Conservation (phyloP, 176 grass and related monocot genomes). For the Rhynchospora breviuscula region DNA sequence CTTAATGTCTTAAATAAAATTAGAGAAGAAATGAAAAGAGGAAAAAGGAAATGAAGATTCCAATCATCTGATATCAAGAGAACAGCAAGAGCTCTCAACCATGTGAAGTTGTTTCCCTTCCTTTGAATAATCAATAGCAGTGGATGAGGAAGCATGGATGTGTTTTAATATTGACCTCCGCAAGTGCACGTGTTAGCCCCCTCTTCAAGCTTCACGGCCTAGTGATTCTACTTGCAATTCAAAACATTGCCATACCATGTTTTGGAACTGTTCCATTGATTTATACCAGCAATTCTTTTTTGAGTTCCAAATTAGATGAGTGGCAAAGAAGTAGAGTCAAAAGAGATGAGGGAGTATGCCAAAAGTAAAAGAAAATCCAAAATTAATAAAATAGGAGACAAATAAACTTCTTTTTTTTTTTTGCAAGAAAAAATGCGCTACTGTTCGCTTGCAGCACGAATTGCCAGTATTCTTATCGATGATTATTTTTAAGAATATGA, state of each 20-base stretch:
- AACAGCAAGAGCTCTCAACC: too few species aligned
- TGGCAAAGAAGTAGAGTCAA: neutral
- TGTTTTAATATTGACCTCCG: neutral
- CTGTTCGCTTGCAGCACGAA: too few species aligned
- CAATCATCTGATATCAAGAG: too few species aligned
- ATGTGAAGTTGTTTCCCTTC: neutral
- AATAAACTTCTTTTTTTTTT: neutral
- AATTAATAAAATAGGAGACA: neutral
- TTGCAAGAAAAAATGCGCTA: too few species aligned
- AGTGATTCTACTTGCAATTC: slow-evolving; percentile 1
- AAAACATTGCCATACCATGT: neutral
- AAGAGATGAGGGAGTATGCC: neutral
- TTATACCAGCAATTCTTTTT: neutral
- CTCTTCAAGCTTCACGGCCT: neutral
- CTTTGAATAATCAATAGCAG: neutral
- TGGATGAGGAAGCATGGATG: slow-evolving; percentile 12
- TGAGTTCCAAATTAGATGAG: neutral
- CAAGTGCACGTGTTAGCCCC: neutral
- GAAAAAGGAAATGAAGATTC: too few species aligned
- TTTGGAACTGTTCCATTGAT: neutral
- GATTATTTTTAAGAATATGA: too few species aligned
- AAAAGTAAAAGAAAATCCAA: neutral
- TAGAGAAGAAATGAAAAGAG: too few species aligned
- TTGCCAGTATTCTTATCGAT: too few species aligned
- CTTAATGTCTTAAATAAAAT: too few species aligned